Evolutionary conservation across 371 early-diverging fungal genomes (phyloP).

Genomic region (Blakeslea trispora): DNA sequence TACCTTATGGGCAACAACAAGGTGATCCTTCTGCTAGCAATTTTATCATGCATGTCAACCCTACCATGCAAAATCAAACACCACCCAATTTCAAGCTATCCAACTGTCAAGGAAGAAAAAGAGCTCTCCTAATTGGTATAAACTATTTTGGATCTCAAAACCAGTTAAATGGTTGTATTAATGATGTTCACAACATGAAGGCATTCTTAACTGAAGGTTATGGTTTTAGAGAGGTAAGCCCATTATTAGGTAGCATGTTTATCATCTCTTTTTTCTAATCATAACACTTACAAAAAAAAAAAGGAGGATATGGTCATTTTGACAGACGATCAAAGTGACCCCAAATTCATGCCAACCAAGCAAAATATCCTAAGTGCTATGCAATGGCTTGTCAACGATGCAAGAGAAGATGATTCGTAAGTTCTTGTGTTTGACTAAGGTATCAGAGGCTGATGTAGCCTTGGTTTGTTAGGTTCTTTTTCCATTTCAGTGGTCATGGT

Average conservation of each 20-base stretch:
- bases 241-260: neutral
- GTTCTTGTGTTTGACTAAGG: conserved; percentile 4
- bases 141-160: conserved; percentile 63
- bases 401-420: conserved; percentile 77
- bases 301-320: conserved; percentile 70
- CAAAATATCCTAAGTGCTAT: conserved; percentile 83
- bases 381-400: conserved; percentile 85
- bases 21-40: conserved; percentile 7
- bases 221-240: conserved; percentile 53
- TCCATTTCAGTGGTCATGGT: conserved; percentile 92
- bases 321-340: conserved; percentile 79
- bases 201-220: conserved; percentile 64
- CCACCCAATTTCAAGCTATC: conserved; percentile 60
- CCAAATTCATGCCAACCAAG: conserved; percentile 69
- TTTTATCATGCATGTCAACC: conserved; percentile 39
- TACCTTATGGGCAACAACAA: conserved; percentile 25
- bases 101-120: conserved; percentile 54
- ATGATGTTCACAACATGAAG: conserved; percentile 86
- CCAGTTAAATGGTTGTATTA: conserved; percentile 78
- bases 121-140: conserved; percentile 31
- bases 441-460: no score
- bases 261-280: no score
- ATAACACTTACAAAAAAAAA: no score
- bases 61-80: conserved; percentile 28
- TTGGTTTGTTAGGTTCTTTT: conserved; percentile 57